Conservation (phyloP, 306 rosid species). For the Dicorynia guianensis region DNA sequence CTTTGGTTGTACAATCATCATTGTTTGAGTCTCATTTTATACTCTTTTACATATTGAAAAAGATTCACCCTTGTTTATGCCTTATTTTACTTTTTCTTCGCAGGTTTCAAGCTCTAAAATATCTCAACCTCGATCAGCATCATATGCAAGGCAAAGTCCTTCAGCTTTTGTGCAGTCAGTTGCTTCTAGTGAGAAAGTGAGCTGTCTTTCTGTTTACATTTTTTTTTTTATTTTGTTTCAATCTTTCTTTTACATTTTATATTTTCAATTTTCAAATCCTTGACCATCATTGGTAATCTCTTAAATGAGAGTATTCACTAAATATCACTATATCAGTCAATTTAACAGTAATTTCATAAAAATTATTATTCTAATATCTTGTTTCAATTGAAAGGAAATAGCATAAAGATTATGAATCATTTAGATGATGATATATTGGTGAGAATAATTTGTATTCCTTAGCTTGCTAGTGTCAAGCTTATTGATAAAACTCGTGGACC, state of each 20-base stretch:
- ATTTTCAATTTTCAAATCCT: conserved; percentile 5
- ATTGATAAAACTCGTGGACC: background rate
- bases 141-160: conserved; percentile 53
- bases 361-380: background rate
- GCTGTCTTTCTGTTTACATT: conserved; percentile 37
- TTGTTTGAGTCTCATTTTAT: conserved; percentile 13
- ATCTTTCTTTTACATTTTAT: background rate
- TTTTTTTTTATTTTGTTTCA: conserved; percentile 3
- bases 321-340: too few relatives aligned
- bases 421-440: background rate
- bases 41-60: conserved; percentile 26
- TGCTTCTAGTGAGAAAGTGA: conserved; percentile 63
- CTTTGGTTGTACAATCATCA: conserved; percentile 32
- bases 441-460: background rate
- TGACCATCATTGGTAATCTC: conserved; percentile 1
- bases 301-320: background rate
- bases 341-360: background rate
- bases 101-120: conserved; percentile 64
- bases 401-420: background rate
- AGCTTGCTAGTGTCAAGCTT: background rate
- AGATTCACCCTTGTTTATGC: conserved; percentile 22
- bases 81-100: conserved; percentile 26
- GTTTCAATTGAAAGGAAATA: background rate
- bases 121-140: conserved; percentile 56
- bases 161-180: conserved; percentile 49